These are phyloP conservation scores for Carpinus viminea DNA, from an alignment of 306 rosid genomes.

Conservation along the genomic window DNA sequence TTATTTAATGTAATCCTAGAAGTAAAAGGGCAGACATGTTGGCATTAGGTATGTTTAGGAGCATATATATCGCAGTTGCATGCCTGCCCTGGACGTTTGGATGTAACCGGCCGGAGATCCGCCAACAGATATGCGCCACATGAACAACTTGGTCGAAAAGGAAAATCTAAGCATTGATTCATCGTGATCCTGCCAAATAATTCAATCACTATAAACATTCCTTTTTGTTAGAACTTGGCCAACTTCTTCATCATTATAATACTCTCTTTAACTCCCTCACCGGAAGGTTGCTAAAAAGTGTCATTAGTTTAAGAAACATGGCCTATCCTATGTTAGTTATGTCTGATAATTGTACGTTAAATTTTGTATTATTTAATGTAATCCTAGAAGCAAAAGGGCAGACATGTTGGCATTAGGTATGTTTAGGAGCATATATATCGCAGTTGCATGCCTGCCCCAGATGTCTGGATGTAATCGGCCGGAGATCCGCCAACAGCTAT, in stretches of 20 bases:
- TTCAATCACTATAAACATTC: neutral
- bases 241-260: neutral
- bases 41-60: neutral
- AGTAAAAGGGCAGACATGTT: neutral
- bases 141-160: neutral
- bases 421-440: neutral
- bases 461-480: too few species aligned
- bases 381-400: neutral
- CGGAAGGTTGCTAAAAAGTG: neutral
- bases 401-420: neutral
- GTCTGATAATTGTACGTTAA: neutral
- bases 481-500: neutral
- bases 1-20: conserved; percentile 3
- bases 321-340: too few species aligned
- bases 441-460: neutral
- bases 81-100: neutral
- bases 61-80: neutral
- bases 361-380: neutral
- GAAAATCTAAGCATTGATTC: neutral
- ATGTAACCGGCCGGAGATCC: neutral
- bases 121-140: neutral
- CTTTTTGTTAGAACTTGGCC: neutral
- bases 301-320: too few species aligned
- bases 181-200: neutral
- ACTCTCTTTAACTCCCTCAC: neutral